Base-by-base conservation (phyloP, 306 rosid species). In the peach (Prunus persica) region DNA sequence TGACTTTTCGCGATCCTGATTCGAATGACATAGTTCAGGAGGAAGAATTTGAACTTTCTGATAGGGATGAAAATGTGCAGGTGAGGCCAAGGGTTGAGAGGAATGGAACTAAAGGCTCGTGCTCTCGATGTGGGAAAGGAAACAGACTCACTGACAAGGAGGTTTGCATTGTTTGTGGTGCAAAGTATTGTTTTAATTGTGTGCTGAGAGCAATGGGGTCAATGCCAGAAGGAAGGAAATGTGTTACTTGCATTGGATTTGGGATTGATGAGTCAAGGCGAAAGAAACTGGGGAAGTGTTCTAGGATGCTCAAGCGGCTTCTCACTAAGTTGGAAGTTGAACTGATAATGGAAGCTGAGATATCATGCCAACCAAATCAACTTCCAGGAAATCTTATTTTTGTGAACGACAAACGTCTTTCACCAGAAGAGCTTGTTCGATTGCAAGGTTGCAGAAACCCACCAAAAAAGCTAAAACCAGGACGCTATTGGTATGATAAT, bases 201-300 rank as follows among this genome's bases (percentile, higher is more conserved):
- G 86, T 93, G 45, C 38, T 89, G 14, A 86, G 87, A 81, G 91
- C 86, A 78, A 93, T 91, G 98, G 96, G 98, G 76, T 76, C 93
- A 11, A 91, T 93, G 98, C 93, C 96, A 2, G 86, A 93, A 82
- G 98, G 98, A 20, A 87, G 98, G 57, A 93, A 93, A 73, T 91
- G 98, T 77, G 57, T 93, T 19, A 50, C 73, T 69, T 93, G 96
- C 84, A 91, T 89, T 76, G 88, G 87, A 49, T 19, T 8, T 28
- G 45, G 78, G 49, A 88, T 93, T 64, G 88, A 91, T 49, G 98
- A 93, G 86, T 71, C 19, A 2, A 85, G 81, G 65, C 62, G 96
- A 30, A 56, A 76, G 58, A 84, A 11, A 5, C 66, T 93, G 32
- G 98, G 96, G 2, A 86, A 85, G 65, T 56, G 74, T 81, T 89